Conservation (phyloP, 140 eudicot species). For the Erigeron philadelphicus region DNA sequence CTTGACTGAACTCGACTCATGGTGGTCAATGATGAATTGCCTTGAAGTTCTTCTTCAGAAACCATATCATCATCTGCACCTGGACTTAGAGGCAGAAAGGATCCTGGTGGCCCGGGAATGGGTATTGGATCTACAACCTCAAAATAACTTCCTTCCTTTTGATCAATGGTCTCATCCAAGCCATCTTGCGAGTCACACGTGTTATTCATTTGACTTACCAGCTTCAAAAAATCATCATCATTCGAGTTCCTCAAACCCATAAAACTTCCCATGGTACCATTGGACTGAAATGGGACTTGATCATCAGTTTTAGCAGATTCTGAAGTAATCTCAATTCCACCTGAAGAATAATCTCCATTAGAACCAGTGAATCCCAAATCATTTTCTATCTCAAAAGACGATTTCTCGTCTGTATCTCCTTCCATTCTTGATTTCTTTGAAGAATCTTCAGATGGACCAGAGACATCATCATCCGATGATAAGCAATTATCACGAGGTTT, state of each 20-base stretch:
- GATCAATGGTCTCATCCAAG: constrained; percentile 15
- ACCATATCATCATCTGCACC: constrained; percentile 58
- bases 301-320: constrained; percentile 26
- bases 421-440: constrained; percentile 16
- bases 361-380: constrained; percentile 30
- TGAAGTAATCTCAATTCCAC: constrained; percentile 15
- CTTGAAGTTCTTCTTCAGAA: constrained; percentile 65
- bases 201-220: constrained; percentile 20
- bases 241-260: constrained; percentile 30
- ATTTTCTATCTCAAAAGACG: constrained; percentile 22
- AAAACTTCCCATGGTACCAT: constrained; percentile 26
- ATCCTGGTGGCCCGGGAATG: constrained; percentile 92
- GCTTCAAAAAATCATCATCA: constrained; percentile 28
- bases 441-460: constrained; percentile 24
- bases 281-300: constrained; percentile 17
- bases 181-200: constrained; percentile 21
- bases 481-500: constrained; percentile 28
- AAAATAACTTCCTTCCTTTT: constrained; percentile 40
- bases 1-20: constrained; percentile 46
- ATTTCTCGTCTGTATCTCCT: constrained; percentile 16
- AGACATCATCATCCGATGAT: background rate
- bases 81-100: constrained; percentile 76
- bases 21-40: constrained; percentile 52
- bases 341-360: constrained; percentile 20
- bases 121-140: constrained; percentile 61